phyloP scores from a whole-genome alignment of 169 alveolate species.

The Toxoplasma gondii region DNA sequence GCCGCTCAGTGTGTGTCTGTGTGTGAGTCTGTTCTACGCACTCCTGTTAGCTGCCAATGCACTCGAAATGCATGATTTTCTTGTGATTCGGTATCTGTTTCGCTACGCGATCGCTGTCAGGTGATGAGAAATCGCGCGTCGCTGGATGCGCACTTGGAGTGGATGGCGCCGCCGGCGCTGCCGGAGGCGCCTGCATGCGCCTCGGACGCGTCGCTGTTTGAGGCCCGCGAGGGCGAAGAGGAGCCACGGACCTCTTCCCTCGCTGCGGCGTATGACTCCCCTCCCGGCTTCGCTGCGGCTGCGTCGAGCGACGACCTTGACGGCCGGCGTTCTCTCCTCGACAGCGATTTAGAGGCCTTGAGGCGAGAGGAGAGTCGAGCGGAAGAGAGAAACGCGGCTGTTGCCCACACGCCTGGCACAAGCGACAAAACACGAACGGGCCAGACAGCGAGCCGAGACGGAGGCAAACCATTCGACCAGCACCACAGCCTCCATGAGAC shows the following conservation, averaged over 20 bases:
- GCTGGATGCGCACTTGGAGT: background rate
- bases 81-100: background rate
- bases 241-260: too few species aligned
- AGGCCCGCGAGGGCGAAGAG: background rate
- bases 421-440: background rate
- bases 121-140: background rate
- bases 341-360: background rate
- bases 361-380: background rate
- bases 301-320: too few species aligned
- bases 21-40: background rate
- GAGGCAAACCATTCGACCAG: background rate
- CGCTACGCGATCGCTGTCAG: background rate
- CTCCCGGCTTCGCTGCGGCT: background rate
- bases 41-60: background rate
- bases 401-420: background rate
- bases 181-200: background rate
- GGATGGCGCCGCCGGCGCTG: conserved; percentile 35
- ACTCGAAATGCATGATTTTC: background rate
- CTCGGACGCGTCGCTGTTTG: background rate
- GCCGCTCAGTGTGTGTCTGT: background rate
- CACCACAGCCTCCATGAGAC: conserved; percentile 1
- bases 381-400: background rate
- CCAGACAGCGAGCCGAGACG: background rate
- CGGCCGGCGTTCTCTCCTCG: background rate
- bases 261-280: background rate